Conservation (phyloP, 2,329 filamentous ascomycete species). For the Mycosphaerelloides madeirae region DNA sequence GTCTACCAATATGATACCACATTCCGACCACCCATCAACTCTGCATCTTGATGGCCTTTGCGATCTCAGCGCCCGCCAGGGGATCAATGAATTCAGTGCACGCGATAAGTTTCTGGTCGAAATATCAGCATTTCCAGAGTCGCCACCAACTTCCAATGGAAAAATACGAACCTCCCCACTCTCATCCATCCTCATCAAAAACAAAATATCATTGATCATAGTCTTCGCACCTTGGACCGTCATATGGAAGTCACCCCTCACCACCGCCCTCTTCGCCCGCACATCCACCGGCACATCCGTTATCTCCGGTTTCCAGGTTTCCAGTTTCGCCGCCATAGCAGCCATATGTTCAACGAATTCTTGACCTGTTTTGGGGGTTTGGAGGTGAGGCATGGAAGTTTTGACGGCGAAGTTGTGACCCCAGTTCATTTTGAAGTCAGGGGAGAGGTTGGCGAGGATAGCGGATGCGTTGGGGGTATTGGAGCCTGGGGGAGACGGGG, state of each 20-base stretch:
- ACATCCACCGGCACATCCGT: constrained; percentile 29
- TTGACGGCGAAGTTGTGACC: constrained; percentile 31
- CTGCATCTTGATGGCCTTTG: constrained; percentile 1
- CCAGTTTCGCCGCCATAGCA: constrained; percentile 21
- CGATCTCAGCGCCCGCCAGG: constrained; percentile 13
- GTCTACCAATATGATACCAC: too few relatives aligned
- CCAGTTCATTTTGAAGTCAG: constrained; percentile 24
- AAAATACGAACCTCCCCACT: constrained; percentile 7
- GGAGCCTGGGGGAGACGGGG: constrained; percentile 12
- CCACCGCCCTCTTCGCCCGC: constrained; percentile 18
- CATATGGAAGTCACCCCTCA: constrained; percentile 29
- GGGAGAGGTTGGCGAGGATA: constrained; percentile 18
- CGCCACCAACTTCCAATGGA: too few relatives aligned
- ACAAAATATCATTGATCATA: constrained; percentile 33
- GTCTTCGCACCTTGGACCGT: constrained; percentile 13
- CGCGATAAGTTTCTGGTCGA: constrained; percentile 18
- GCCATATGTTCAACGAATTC: constrained; percentile 25
- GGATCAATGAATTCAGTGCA: constrained; percentile 33
- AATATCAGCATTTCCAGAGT: too few relatives aligned
- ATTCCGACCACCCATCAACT: too few relatives aligned
- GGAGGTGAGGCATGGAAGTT: constrained; percentile 19
- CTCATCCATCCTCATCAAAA: constrained; percentile 30
- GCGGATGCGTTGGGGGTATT: constrained; percentile 18
- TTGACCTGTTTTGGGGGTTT: constrained; percentile 16
- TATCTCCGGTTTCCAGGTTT: constrained; percentile 23